Evolutionary conservation across 257 asterid genomes (phyloP).

Genomic region (Lycium barbarum): DNA sequence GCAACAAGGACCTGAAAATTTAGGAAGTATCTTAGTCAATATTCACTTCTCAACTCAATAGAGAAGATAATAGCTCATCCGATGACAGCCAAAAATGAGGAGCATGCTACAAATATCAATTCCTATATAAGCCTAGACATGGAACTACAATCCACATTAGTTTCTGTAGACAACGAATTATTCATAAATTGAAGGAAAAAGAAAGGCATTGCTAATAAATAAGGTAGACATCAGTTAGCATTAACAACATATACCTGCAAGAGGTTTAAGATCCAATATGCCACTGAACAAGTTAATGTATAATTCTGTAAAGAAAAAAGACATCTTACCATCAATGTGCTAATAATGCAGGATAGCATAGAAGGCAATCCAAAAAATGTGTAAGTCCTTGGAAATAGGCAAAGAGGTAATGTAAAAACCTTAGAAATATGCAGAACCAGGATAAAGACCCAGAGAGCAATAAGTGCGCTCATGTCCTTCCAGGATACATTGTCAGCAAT

Average conservation of each 20-base stretch:
- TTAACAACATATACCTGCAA: constrained; percentile 46
- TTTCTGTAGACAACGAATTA: too few relatives aligned
- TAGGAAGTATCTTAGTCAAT: background rate
- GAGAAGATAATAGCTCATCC: background rate
- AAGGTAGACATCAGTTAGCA: background rate
- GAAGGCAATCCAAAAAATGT: background rate
- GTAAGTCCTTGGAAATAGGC: background rate
- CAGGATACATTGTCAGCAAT: constrained; percentile 47
- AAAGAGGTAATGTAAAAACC: constrained; percentile 32
- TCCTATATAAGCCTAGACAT: background rate
- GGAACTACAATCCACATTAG: background rate
- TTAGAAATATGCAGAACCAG: constrained; percentile 53
- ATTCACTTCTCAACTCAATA: background rate
- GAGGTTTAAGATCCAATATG: constrained; percentile 54
- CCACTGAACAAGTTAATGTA: constrained; percentile 49
- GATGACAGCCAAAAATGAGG: background rate
- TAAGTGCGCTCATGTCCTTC: constrained; percentile 52
- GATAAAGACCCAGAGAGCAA: constrained; percentile 55
- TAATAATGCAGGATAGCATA: background rate
- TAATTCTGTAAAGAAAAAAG: constrained; percentile 43
- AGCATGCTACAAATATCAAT: background rate
- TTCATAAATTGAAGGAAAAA: too few relatives aligned
- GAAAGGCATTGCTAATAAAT: background rate
- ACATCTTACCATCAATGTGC: background rate
- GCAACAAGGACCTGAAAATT: constrained; percentile 59